Base-by-base conservation (phyloP, 225 moss, liverwort and hornwort species). In the Bryum argenteum region DNA sequence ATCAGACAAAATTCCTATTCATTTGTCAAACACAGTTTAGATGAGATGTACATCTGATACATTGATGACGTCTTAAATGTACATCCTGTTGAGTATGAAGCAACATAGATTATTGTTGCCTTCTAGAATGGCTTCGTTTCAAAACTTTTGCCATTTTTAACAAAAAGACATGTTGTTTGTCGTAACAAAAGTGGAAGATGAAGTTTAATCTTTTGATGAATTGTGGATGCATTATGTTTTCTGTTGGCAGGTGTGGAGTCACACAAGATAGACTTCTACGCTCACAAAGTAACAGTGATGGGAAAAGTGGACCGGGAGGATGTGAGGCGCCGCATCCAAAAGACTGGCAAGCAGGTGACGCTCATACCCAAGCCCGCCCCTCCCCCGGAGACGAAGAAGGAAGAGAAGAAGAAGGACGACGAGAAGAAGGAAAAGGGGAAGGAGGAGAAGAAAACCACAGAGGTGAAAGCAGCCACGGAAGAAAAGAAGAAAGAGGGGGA, bases 311-410 rank as follows among this genome's bases (percentile, higher is more conserved):
- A 87, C 65, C 75, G 71, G 1, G 83, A 80, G 18, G 83, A 87
- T 75, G 86, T 87, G 64, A 68, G 75, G 68, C 77, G 80, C 48
- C 86, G 76, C 80, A 87, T 87, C 72, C 78, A 65, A 12, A 87
- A 75, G 66, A 80, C 86, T 7, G 86, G 86, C 39, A 87, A 87
- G 71, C 83, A 78, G 57, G 83, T 67, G 8, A 54, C 52, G 50
- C 75, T 84, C 59, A 79, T 84, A 48, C 79, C 81, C 64, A 81
- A 81, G 47, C 80, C 78, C 3, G 66, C 47, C 9, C 72, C 77
- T 14, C 59, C 83, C 33, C n/a, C n/a, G 0, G 81, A 81, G 72
- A n/a, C 21, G 67, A 55, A 55, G 50, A 72, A 63, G 71, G 63
- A 74, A 67, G 59, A 74, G 10, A 65, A 58, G n/a, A 62, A 50